These are phyloP conservation scores for Aspergillus hortae DNA, from an alignment of 2,329 filamentous ascomycete species.

Conservation along the genomic window DNA sequence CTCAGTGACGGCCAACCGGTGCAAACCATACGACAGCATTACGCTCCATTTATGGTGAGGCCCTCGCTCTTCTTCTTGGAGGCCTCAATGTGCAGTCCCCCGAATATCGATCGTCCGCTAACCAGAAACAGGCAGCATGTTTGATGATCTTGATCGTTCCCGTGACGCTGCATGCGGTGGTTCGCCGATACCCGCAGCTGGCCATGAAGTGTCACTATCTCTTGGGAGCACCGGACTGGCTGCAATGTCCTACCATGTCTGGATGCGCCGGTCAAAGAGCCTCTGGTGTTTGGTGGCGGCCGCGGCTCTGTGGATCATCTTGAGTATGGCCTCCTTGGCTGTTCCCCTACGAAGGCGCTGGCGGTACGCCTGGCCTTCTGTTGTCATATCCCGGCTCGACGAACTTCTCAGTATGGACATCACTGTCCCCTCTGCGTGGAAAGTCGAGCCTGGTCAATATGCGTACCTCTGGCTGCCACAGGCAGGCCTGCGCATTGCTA, in stretches of 20 bases:
- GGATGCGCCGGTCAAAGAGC: not conserved
- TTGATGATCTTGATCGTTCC: not conserved
- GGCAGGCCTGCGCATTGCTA: not conserved
- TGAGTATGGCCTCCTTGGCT: not conserved
- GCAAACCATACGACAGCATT: slow-evolving; percentile 1
- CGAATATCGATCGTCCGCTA: not conserved
- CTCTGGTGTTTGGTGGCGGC: not conserved
- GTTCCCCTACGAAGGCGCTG: not conserved
- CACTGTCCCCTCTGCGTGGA: not conserved
- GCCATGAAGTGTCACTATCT: slow-evolving; percentile 1
- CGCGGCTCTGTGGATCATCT: not conserved
- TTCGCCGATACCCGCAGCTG: not conserved
- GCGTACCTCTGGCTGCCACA: not conserved
- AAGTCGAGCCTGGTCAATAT: not conserved
- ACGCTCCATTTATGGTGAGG: slow-evolving; percentile 1
- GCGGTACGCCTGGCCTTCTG: not conserved
- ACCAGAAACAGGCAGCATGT: not conserved
- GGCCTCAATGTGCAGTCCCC: not conserved
- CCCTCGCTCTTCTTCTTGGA: not conserved
- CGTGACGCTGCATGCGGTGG: not conserved
- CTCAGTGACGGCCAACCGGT: not conserved
- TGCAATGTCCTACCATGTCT: not conserved
- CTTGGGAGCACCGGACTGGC: not conserved
- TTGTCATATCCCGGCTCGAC: not conserved
- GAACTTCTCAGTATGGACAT: not conserved